Percentiles rank a stretch among this genome's conserved stretches.
phyloP scores from a whole-genome alignment of 2,329 filamentous ascomycete species.

The Calonectria hongkongensis region DNA sequence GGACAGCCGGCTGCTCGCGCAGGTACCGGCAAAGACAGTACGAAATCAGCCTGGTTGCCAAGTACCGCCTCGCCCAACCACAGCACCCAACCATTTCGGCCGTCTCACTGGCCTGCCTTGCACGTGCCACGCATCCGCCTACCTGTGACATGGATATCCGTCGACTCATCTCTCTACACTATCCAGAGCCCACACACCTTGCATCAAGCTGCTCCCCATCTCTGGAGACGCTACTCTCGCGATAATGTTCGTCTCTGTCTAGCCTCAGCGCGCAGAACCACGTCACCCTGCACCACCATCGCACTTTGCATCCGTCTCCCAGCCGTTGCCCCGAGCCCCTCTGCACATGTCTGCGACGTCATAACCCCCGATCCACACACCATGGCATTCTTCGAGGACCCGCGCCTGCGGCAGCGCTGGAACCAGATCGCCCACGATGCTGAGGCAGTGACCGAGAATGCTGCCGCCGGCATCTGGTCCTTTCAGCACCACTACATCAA shows the following conservation, averaged over 20 bases:
- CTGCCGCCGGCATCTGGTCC: constrained; percentile 92
- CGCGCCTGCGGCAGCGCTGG: constrained; percentile 93
- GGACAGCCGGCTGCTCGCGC: constrained; percentile 25
- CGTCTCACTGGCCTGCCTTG: constrained; percentile 48
- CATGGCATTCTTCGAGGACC: constrained; percentile 83
- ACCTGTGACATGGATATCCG: constrained; percentile 42
- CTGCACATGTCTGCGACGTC: constrained; percentile 53
- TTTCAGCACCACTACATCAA: constrained; percentile 90
- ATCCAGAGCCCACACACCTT: constrained; percentile 38
- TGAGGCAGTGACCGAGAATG: constrained; percentile 91
- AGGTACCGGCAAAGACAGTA: constrained; percentile 43
- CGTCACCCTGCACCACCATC: constrained; percentile 17
- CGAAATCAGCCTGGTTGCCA: constrained; percentile 36
- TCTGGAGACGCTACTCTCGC: constrained; percentile 34
- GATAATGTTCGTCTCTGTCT: constrained; percentile 46
- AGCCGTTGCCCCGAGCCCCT: constrained; percentile 33
- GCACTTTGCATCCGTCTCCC: background rate
- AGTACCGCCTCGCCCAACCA: constrained; percentile 50
- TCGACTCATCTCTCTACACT: constrained; percentile 47
- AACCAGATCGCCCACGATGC: constrained; percentile 94
- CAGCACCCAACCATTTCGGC: constrained; percentile 52
- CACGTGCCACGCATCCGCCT: constrained; percentile 52
- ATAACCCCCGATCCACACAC: constrained; percentile 55
- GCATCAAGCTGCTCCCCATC: constrained; percentile 42
- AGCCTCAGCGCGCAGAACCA: constrained; percentile 3